Evolutionary conservation across 2,329 filamentous ascomycete species (phyloP), one percentile per base, ranked within the genome.

Genomic region (Huntiella omanensis): DNA sequence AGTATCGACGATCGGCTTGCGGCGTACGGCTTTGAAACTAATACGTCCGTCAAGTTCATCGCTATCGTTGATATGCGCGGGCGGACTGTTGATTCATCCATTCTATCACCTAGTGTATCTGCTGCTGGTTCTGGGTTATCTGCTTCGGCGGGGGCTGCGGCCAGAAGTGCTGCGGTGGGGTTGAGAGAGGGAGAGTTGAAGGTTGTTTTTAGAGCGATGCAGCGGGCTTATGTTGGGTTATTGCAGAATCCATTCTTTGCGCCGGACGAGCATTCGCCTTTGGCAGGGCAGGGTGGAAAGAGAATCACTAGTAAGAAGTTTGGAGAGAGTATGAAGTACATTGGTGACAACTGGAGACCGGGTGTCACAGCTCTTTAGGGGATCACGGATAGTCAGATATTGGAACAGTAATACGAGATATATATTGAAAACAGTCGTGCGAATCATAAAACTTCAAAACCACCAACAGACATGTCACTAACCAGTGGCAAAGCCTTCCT

Each of bases 1-100:
- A 86, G 87, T 49, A 71, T 96, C 50, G 91, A 96, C 65, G 88
- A 98, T 64, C 75, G 87, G 19, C 71, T 96, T 40, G 86, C 87
- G 33, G 82, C 86, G 54, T 98, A 96, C 65, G 91, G 91, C 56
- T 95, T 84, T 76, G 75, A 96, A 62, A 95, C 91, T 48, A 96
- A 94, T 62, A 96, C 91, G 19, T 86, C 86, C 36, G 77, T 94
- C 52, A 87, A 88, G 59, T 78, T 98, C 57, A 77, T 96, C 33
- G 80, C 86, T 52, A 75, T 95, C 3, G 80, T 96, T 28, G 88
- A 98, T 63, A 85, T 93, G 73, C 77, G 86, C 54, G 87, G 86
- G 1, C 68, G 80, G 16, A 64, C 71, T 43, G 62, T 68, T 45
- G 64, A 61, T 43, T 57, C 55, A 51, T 46, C 41, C 28, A 36